Evolutionary conservation across 176 grass and related monocot genomes (phyloP).

Genomic region (Raddia distichophylla): DNA sequence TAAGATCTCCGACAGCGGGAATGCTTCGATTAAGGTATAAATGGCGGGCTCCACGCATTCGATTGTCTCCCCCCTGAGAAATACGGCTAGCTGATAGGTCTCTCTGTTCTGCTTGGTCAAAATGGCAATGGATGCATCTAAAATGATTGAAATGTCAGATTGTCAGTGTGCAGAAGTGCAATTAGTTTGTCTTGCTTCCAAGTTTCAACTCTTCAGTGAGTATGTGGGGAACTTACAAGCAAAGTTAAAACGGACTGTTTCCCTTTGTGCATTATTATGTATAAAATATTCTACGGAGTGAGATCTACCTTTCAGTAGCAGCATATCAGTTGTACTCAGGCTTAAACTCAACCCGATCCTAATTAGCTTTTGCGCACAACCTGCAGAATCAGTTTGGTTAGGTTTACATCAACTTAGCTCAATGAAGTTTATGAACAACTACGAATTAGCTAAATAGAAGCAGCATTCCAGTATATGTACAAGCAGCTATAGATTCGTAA

Average conservation of each 20-base stretch:
- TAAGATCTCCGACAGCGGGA: slow-evolving; percentile 69
- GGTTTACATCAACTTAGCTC: background rate
- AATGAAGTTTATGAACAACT: background rate
- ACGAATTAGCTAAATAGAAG: background rate
- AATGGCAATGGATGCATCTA: background rate
- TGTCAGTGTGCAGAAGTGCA: background rate
- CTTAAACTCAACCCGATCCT: background rate
- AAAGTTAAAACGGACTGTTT: background rate
- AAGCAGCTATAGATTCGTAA: slow-evolving; percentile 3
- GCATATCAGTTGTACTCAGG: slow-evolving; percentile 3
- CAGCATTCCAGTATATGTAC: background rate
- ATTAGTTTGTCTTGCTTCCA: background rate
- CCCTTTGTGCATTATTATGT: background rate
- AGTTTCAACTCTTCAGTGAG: background rate
- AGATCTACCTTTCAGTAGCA: slow-evolving; percentile 6
- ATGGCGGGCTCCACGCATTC: background rate
- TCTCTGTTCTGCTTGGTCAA: background rate
- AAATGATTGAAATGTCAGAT: background rate
- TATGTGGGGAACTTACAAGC: slow-evolving; percentile 1
- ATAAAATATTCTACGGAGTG: background rate
- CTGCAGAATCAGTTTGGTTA: background rate
- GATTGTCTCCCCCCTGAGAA: background rate
- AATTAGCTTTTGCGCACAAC: background rate
- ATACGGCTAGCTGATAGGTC: background rate
- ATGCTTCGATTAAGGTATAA: slow-evolving; percentile 77